Conservation (phyloP, 2,329 filamentous ascomycete genomes). For the Dothistroma pini region DNA sequence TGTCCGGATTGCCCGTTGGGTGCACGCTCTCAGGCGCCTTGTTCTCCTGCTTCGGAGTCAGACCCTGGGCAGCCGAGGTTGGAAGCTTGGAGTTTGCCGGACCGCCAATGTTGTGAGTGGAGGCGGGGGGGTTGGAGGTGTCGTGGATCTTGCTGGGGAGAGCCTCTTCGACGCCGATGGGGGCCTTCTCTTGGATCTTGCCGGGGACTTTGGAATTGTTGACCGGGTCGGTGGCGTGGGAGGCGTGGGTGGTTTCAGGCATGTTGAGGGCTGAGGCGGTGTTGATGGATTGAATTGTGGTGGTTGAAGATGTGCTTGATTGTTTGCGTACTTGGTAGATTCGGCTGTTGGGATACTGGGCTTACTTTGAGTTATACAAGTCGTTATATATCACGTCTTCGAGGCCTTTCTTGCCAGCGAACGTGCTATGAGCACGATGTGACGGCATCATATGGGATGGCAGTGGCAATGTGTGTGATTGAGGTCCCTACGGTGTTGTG, state of each 20-base stretch:
- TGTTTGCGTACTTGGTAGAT: neutral
- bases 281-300: neutral
- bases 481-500: neutral
- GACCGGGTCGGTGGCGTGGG: constrained; percentile 9
- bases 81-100: neutral
- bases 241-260: constrained; percentile 10
- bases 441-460: neutral
- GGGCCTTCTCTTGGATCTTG: constrained; percentile 11
- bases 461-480: neutral
- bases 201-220: constrained; percentile 4
- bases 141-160: constrained; percentile 5
- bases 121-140: constrained; percentile 4
- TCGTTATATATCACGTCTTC: neutral
- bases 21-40: constrained; percentile 7
- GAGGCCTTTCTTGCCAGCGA: neutral
- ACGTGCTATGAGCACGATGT: neutral
- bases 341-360: neutral
- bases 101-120: neutral
- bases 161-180: constrained; percentile 5
- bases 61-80: neutral
- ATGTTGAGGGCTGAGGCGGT: constrained; percentile 4
- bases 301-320: neutral
- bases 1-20: constrained; percentile 12
- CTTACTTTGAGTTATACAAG: neutral
- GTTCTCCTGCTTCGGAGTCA: constrained; percentile 1